These are phyloP conservation scores for bread wheat (Triticum aestivum) DNA, from an alignment of 176 grass and related monocot species.

Conservation along the genomic window DNA sequence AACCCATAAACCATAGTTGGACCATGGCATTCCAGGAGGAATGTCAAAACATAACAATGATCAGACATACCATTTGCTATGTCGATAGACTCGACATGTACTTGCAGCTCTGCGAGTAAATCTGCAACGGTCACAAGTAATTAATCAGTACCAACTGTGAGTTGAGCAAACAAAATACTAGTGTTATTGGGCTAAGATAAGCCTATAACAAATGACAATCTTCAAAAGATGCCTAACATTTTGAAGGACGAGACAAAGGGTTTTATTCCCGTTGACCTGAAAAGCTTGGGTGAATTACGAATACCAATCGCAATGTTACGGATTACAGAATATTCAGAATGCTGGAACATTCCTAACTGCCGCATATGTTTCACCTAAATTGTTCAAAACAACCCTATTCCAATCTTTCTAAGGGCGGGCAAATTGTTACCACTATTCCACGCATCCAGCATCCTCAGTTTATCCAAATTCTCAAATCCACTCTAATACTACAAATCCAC, in stretches of 20 bases:
- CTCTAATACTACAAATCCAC: neutral
- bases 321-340: no score
- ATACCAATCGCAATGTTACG: no score
- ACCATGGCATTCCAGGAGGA: neutral
- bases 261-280: neutral
- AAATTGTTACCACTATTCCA: neutral
- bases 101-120: slow-evolving; percentile 75
- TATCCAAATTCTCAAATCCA: neutral
- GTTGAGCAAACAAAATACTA: neutral
- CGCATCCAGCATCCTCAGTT: neutral
- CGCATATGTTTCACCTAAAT: neutral
- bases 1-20: neutral
- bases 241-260: neutral
- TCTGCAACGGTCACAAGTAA: slow-evolving; percentile 43
- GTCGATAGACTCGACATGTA: slow-evolving; percentile 90
- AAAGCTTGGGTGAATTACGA: neutral
- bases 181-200: neutral
- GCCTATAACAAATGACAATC: neutral
- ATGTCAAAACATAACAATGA: neutral
- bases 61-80: slow-evolving; percentile 67
- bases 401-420: neutral
- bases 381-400: neutral
- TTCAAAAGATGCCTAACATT: neutral
- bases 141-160: neutral
- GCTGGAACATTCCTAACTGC: neutral